Base-by-base conservation (phyloP, 805 yeast species). In the Sugiyamaella lignohabitans region DNA sequence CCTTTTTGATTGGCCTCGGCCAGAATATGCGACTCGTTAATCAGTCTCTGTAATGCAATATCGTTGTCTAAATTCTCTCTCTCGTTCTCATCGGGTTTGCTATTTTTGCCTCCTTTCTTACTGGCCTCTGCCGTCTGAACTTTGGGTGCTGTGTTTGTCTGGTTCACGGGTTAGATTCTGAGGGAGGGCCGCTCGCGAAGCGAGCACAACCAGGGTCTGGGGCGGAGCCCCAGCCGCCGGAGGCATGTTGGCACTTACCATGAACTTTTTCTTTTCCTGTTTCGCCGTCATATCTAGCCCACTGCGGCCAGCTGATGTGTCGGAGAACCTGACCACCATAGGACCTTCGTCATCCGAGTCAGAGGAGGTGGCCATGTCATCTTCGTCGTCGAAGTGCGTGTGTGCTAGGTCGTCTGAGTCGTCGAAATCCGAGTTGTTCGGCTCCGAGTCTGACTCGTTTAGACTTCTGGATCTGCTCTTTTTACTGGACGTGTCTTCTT, bases 11-110 rank as follows among this genome's bases (percentile, higher is more conserved):
- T 35, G 17, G 64, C 63, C 39, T 64, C 67, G 2, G 64, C 58
- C 20, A 70, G 66, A 38, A 84, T 80, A 56, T 83, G 88, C 1
- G 88, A 81, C 60, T 84, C 91, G 49, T 70, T 70, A 24, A 84
- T 67, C 19, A 84, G 68, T 42, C 89, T 64, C 56, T 84, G 87
- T 37, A 84, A 69, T 47, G 78, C 84, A 27, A 82, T 56, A 59
- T 83, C 91, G 58, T 84, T 80, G 46, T 79, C 76, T 47, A 82
- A 59, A 53, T 83, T 75, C 21, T 76, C 71, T 24, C 61, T 59
- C 5, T 70, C 71, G 10, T 71, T 74, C 30, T 53, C 50, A 5
- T 53, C 52, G 3, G 41, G 51, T 19, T 52, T 43, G n/a, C 14
- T 5, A 21, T 24, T 42, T 36, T 17, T 36, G 19, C 27, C 39